Percentiles rank a stretch among this genome's conserved stretches.
Conservation (phyloP, 768 basidiomycete genomes). For the Tulasnella calospora region DNA sequence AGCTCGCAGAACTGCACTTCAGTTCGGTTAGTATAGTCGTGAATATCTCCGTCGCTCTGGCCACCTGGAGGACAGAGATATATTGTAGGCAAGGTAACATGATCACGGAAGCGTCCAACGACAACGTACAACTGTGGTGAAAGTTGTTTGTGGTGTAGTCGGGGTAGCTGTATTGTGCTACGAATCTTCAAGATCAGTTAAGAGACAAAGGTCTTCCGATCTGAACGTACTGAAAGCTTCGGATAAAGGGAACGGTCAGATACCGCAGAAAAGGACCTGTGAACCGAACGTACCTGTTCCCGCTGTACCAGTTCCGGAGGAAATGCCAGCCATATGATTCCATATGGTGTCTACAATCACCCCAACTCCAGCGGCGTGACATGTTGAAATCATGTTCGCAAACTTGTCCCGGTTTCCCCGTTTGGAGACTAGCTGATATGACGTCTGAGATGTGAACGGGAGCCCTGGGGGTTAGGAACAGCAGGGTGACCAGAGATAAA, state of each 20-base stretch:
- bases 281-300: neutral
- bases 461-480: neutral
- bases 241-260: neutral
- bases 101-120: neutral
- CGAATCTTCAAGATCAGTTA: neutral
- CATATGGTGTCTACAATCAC: conserved; percentile 56
- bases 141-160: conserved; percentile 44
- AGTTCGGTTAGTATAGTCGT: conserved; percentile 48
- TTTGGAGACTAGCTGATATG: conserved; percentile 36
- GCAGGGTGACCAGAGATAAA: neutral
- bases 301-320: neutral
- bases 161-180: conserved; percentile 33
- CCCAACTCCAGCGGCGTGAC: conserved; percentile 53
- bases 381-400: conserved; percentile 45
- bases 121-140: conserved; percentile 52
- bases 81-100: neutral
- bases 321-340: conserved; percentile 53
- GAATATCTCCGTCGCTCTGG: conserved; percentile 39
- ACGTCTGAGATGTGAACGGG: neutral
- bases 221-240: conserved; percentile 27
- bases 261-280: neutral
- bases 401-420: conserved; percentile 56
- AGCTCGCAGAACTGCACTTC: conserved; percentile 56
- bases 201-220: conserved; percentile 20
- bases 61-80: neutral